A percentile compares a stretch with the other conserved stretches of the same genome.
These are phyloP conservation scores for Plectosphaerella sp. DNA, from an alignment of 2,329 filamentous ascomycete genomes.

Conservation along the genomic window DNA sequence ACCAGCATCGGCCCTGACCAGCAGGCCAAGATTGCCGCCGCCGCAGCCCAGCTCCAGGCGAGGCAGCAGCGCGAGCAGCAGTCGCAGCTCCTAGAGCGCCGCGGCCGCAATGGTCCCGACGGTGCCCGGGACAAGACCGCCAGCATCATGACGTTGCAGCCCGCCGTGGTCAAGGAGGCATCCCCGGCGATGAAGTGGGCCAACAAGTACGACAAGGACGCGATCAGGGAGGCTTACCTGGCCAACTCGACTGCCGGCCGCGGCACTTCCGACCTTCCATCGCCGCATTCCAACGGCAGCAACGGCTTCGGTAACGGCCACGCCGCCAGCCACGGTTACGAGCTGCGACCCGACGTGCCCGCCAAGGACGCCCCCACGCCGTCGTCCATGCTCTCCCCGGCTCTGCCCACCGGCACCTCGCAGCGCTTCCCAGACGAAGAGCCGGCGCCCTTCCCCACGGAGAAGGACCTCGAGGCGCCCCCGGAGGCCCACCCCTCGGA, in stretches of 20 bases:
- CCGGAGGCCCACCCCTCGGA: constrained; percentile 29
- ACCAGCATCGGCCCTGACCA: constrained; percentile 85
- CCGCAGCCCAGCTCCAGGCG: constrained; percentile 77
- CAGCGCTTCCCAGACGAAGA: constrained; percentile 1
- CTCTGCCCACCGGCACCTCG: constrained; percentile 9
- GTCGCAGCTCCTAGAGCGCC: constrained; percentile 28
- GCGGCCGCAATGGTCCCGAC: constrained; percentile 52
- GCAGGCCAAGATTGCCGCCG: constrained; percentile 87
- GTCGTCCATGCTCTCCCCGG: constrained; percentile 17
- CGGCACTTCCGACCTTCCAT: constrained; percentile 44
- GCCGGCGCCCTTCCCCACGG: constrained; percentile 16
- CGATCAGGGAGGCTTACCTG: constrained; percentile 81
- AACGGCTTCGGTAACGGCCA: constrained; percentile 25
- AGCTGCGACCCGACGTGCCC: constrained; percentile 34
- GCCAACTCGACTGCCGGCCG: constrained; percentile 68
- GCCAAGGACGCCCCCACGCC: constrained; percentile 28
- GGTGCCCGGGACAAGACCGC: constrained; percentile 70
- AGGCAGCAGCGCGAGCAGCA: constrained; percentile 45
- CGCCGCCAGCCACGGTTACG: constrained; percentile 17
- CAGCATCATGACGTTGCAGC: constrained; percentile 85
- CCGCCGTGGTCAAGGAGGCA: constrained; percentile 78
- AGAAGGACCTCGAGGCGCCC: constrained; percentile 31
- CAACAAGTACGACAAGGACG: constrained; percentile 87
- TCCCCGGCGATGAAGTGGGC: constrained; percentile 97
- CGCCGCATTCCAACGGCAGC: constrained; percentile 36